Base-by-base conservation (phyloP, 106 monocot species). In the Dendrobium catenatum region DNA sequence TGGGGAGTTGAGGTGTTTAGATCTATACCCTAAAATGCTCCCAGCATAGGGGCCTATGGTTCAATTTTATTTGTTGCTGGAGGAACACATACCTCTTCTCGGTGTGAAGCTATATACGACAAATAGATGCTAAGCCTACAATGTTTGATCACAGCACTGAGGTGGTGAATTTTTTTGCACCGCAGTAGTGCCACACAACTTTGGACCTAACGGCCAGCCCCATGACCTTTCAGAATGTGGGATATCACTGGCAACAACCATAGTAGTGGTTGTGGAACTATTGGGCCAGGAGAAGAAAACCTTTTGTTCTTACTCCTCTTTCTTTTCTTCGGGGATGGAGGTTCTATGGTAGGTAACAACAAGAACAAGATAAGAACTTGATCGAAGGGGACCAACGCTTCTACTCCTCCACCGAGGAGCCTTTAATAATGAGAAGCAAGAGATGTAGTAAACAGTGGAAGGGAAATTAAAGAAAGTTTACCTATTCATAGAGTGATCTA, bases 211-310 rank as follows among this genome's bases (percentile, higher is more conserved):
- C 68, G 68, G 42, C 43, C 80, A 80, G 42, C 80, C 55, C 81
- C 75, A 13, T 81, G 55, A 55, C 37, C 78, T 79, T 83, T 83
- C 72, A 49, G 79, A 83, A 83, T 83, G 78, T 72, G 83, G 78
- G 78, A 83, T 83, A 76, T 75, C 73, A 17, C 80, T 79, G 80
- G 84, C 58, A 84, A 84, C 75, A 75, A 80, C 80, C 74, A 84
- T 37, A 64, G 67, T 68, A 80, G 61, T 80, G 74, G 44, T 44
- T 44, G 44, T 4, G 4, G 8, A 44, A 44, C 44, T 44, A 44
- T 4, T 44, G 4, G 44, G 44, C 44, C 44, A 2, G 8, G 44
- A 44, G 44, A 44, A 4, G 44, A 44, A 1, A 44, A 44, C 44
- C 8, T 44, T 44, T 44, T 44, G 44, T 44, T 44, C 3, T 4